Evolutionary conservation across 257 asterid genomes (phyloP).

Genomic region (Petrea volubilis): DNA sequence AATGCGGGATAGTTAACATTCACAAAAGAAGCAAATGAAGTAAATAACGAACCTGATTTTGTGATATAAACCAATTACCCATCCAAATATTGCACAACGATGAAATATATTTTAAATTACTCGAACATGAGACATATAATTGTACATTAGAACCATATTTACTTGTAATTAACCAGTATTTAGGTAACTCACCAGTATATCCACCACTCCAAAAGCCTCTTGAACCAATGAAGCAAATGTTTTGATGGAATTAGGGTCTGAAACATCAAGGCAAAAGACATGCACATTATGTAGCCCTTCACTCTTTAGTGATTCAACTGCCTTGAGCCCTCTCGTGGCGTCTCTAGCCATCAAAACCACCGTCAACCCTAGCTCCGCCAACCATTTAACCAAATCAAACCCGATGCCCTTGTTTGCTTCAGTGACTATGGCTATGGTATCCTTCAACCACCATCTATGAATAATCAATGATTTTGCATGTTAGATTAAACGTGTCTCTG

Average conservation of each 20-base stretch:
- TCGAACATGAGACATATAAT: too few relatives aligned
- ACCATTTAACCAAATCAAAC: slow-evolving; percentile 49
- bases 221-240: slow-evolving; percentile 56
- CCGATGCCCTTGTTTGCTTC: slow-evolving; percentile 87
- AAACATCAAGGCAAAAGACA: slow-evolving; percentile 63
- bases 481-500: too few relatives aligned
- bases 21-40: too few relatives aligned
- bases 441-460: slow-evolving; percentile 82
- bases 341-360: slow-evolving; percentile 80
- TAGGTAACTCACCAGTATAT: slow-evolving; percentile 59
- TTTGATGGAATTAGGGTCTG: slow-evolving; percentile 48
- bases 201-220: slow-evolving; percentile 49
- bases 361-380: slow-evolving; percentile 68
- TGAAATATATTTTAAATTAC: too few relatives aligned
- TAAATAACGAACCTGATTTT: too few relatives aligned
- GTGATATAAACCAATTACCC: too few relatives aligned
- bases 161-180: too few relatives aligned
- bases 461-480: too few relatives aligned
- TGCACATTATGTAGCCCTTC: slow-evolving; percentile 44
- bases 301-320: slow-evolving; percentile 40
- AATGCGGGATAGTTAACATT: too few relatives aligned
- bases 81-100: too few relatives aligned
- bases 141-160: too few relatives aligned
- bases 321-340: slow-evolving; percentile 47
- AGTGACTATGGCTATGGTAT: slow-evolving; percentile 73